These are phyloP conservation scores for Pichia inconspicua DNA, from an alignment of 1,139 yeast species.

Conservation along the genomic window DNA sequence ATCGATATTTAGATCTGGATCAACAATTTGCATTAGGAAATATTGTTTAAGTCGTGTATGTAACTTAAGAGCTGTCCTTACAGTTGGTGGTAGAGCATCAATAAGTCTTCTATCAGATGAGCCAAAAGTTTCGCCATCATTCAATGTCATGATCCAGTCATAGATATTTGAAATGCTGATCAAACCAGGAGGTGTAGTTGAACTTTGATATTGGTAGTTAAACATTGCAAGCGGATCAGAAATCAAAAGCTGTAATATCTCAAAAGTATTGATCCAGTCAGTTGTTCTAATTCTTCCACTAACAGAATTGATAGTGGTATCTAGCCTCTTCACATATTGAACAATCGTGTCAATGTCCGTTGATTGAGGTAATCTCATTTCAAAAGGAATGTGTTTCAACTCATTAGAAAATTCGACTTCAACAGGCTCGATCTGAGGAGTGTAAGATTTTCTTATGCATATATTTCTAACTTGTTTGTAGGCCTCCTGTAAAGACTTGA, in stretches of 20 bases:
- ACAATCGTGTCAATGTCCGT: slow-evolving; percentile 40
- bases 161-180: slow-evolving; percentile 63
- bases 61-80: slow-evolving; percentile 57
- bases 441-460: slow-evolving; percentile 71
- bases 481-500: slow-evolving; percentile 27
- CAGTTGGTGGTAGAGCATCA: slow-evolving; percentile 59
- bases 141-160: slow-evolving; percentile 56
- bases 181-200: slow-evolving; percentile 43
- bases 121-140: slow-evolving; percentile 27
- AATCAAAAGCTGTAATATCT: slow-evolving; percentile 62
- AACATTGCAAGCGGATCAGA: slow-evolving; percentile 49
- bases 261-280: slow-evolving; percentile 78
- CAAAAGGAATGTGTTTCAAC: slow-evolving; percentile 21
- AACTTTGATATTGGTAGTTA: slow-evolving; percentile 43
- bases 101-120: slow-evolving; percentile 36
- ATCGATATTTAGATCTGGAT: slow-evolving; percentile 44
- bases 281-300: slow-evolving; percentile 53
- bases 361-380: slow-evolving; percentile 19
- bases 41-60: slow-evolving; percentile 63
- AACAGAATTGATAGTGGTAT: slow-evolving; percentile 52
- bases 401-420: slow-evolving; percentile 21
- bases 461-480: slow-evolving; percentile 65
- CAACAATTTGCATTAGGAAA: slow-evolving; percentile 59
- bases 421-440: slow-evolving; percentile 44
- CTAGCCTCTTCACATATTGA: slow-evolving; percentile 55